Evolutionary conservation across 352 stramenopile species (phyloP).

Genomic region (Phytophthora tentaculata): DNA sequence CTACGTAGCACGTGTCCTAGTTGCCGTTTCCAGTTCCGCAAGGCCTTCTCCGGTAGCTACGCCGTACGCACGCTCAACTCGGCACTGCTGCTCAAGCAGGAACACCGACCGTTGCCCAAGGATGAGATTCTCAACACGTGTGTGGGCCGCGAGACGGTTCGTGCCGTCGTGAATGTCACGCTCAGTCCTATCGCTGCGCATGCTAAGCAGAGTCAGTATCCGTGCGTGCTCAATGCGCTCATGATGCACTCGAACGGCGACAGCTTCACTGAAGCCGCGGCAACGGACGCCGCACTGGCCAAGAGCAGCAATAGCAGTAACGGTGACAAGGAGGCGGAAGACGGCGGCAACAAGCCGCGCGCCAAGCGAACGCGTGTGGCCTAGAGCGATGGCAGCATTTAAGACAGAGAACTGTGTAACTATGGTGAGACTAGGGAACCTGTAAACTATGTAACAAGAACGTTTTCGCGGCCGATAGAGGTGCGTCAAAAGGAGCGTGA

Average conservation of each 20-base stretch:
- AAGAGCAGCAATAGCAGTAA: slow-evolving; percentile 38
- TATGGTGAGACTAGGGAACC: slow-evolving; percentile 27
- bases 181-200: slow-evolving; percentile 66
- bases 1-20: slow-evolving; percentile 93
- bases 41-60: slow-evolving; percentile 81
- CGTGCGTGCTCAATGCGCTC: slow-evolving; percentile 83
- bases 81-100: slow-evolving; percentile 68
- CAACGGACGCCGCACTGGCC: slow-evolving; percentile 41
- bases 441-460: slow-evolving; percentile 43
- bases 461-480: slow-evolving; percentile 19
- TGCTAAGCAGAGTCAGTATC: slow-evolving; percentile 70
- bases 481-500: neutral
- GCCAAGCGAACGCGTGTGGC: slow-evolving; percentile 39
- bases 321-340: slow-evolving; percentile 23
- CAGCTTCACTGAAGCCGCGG: slow-evolving; percentile 49
- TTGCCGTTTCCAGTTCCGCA: slow-evolving; percentile 93
- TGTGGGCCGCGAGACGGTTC: slow-evolving; percentile 66
- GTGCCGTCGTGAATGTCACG: slow-evolving; percentile 82
- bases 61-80: slow-evolving; percentile 84
- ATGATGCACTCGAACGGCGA: slow-evolving; percentile 82
- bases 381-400: slow-evolving; percentile 5
- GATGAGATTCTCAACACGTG: slow-evolving; percentile 62
- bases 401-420: slow-evolving; percentile 8
- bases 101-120: slow-evolving; percentile 61
- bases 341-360: slow-evolving; percentile 23